Percentiles rank a stretch among this genome's conserved stretches.
These are phyloP conservation scores for Pseudopyrenochaeta lycopersici DNA, from an alignment of 2,329 filamentous ascomycete species.

Conservation along the genomic window DNA sequence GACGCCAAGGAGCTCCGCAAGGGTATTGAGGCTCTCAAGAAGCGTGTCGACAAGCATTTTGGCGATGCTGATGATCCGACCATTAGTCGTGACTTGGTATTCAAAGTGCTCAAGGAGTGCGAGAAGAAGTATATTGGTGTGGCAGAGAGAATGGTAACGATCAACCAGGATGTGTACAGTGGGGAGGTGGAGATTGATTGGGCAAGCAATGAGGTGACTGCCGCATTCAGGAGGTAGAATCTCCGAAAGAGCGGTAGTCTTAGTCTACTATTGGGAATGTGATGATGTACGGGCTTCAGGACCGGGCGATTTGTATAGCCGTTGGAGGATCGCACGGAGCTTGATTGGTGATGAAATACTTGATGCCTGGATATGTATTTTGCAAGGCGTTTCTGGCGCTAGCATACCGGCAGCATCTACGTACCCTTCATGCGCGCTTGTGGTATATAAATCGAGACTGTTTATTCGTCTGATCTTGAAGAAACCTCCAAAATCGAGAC, in stretches of 20 bases:
- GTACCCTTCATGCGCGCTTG: too few species aligned
- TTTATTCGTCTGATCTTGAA: too few species aligned
- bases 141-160: conserved; percentile 58
- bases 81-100: conserved; percentile 67
- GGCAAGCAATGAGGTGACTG: conserved; percentile 38
- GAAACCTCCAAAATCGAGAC: too few species aligned
- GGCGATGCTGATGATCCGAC: conserved; percentile 82
- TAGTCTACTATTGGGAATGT: conserved; percentile 10
- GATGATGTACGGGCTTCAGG: conserved; percentile 1
- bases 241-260: conserved; percentile 25
- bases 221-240: conserved; percentile 41
- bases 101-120: conserved; percentile 68
- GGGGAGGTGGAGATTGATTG: conserved; percentile 56
- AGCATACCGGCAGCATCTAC: not conserved
- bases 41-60: conserved; percentile 97
- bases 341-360: conserved; percentile 1
- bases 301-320: not conserved
- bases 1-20: conserved; percentile 87
- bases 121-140: conserved; percentile 65
- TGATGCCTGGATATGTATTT: not conserved
- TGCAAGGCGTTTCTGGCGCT: conserved; percentile 7
- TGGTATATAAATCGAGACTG: too few species aligned
- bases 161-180: conserved; percentile 56
- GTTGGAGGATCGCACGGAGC: too few species aligned
- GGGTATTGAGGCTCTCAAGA: conserved; percentile 87